Evolutionary conservation across 148 eudicot genomes (phyloP), one percentile per base, ranked within the genome.

Genomic region (Cornus controversa): DNA sequence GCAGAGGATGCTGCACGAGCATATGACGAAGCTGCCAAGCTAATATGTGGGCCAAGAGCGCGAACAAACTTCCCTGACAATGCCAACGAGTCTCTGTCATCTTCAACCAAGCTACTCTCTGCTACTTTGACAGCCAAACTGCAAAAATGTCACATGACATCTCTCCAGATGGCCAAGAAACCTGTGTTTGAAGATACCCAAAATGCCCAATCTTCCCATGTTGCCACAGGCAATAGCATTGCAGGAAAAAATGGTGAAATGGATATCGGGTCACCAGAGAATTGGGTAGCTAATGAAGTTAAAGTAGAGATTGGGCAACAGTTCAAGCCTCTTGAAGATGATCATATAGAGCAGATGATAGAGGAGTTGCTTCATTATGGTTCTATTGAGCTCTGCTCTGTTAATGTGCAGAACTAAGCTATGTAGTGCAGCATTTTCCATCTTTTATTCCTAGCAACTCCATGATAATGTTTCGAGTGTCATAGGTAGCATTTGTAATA

Each of bases 331-430:
- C 83, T 91, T 75, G 97, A 90, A 77, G 98, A 94, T 50, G 93
- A 89, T 42, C 91, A 92, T 53, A 94, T 94, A 62, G 94, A 94
- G 86, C 98, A 94, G 76, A 94, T 94, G 98, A 94, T 94, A 29
- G 77, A 89, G 82, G 98, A 94, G 74, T 80, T 94, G 85, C 92
- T 94, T 42, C 86, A 88, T 80, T 90, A 85, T 83, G 92, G 93
- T 23, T 83, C 92, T 20, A 69, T 92, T 86, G 98, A 94, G 81
- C 85, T 90, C 45, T 80, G 78, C 77, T 84, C 87, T 81, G 90
- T 80, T 76, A n/a, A n/a, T n/a, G 22, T 84, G 81, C 58, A 79
- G 1, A 75, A 73, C 47, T 83, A 82, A 75, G 40, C 66, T 23
- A 29, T 8, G 8, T 72, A 26, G 66, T 22, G 75, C n/a, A 53